Percentiles rank a stretch among this genome's conserved stretches.
Evolutionary conservation across 257 asterid species (phyloP).

Genomic region (Asclepias syriaca): DNA sequence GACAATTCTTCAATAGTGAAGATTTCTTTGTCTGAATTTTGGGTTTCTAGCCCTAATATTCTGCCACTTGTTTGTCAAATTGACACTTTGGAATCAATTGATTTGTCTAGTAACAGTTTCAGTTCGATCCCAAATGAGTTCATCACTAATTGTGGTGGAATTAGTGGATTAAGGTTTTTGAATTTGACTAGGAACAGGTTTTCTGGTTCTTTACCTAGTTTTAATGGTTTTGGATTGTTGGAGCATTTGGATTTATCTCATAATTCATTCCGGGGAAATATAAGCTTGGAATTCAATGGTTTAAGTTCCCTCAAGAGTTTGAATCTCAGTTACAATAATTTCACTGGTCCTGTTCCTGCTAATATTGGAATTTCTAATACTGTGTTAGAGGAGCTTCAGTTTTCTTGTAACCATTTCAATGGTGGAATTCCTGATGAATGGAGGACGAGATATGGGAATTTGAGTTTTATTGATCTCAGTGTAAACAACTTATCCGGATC

Average conservation of each 20-base stretch:
- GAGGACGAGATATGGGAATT: conserved; percentile 36
- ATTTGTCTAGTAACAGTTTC: conserved; percentile 54
- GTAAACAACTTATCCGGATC: conserved; percentile 37
- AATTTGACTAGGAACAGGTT: conserved; percentile 54
- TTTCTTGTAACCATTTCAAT: conserved; percentile 35
- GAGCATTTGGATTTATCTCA: conserved; percentile 48
- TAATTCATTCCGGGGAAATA: conserved; percentile 41
- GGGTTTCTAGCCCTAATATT: conserved; percentile 42
- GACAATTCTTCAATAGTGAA: conserved; percentile 36
- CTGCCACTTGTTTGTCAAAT: conserved; percentile 49
- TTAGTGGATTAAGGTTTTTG: conserved; percentile 45
- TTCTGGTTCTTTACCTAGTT: conserved; percentile 41
- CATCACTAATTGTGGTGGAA: conserved; percentile 40
- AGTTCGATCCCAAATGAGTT: conserved; percentile 45
- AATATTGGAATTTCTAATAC: conserved; percentile 37
- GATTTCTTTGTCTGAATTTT: conserved; percentile 33
- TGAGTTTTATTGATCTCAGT: conserved; percentile 55
- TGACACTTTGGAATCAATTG: conserved; percentile 48
- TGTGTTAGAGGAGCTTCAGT: conserved; percentile 49
- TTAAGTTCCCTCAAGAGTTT: conserved; percentile 53
- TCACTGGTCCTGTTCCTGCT: conserved; percentile 47
- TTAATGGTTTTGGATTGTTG: conserved; percentile 45
- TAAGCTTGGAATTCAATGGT: conserved; percentile 38
- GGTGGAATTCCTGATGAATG: conserved; percentile 47
- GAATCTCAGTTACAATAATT: conserved; percentile 35